Percentiles rank a stretch among this genome's conserved stretches.
phyloP scores from a whole-genome alignment of 2,329 filamentous ascomycete species.

The Calonectria montana region DNA sequence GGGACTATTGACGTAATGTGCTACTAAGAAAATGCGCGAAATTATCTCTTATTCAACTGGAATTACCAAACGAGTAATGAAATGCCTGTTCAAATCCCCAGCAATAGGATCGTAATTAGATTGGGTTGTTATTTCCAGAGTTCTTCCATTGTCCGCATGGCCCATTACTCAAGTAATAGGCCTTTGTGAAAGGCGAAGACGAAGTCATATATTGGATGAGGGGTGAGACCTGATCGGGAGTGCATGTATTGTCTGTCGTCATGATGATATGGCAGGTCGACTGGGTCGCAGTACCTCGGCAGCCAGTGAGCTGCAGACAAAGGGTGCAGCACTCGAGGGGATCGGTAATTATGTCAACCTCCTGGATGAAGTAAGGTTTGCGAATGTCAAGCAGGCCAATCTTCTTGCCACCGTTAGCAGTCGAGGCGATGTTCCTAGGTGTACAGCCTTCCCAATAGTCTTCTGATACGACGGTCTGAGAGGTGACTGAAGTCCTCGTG shows the following conservation, averaged over 20 bases:
- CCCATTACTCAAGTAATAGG: neutral
- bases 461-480: neutral
- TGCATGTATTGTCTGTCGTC: neutral
- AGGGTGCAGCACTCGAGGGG: neutral
- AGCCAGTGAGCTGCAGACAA: neutral
- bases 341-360: neutral
- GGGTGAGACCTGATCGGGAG: neutral
- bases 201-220: neutral
- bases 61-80: no score
- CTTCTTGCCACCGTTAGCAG: neutral
- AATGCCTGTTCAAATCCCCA: no score
- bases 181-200: neutral
- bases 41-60: no score
- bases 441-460: neutral
- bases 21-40: no score
- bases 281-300: neutral
- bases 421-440: neutral
- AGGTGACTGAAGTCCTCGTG: neutral
- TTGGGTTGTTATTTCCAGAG: neutral
- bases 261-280: neutral
- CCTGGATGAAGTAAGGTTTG: neutral
- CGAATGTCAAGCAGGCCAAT: neutral
- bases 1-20: no score
- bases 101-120: neutral
- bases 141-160: neutral